A percentile compares a stretch with the other conserved stretches of the same genome.
Evolutionary conservation across 2,329 filamentous ascomycete genomes (phyloP).

Genomic region (Claviceps purpurea): DNA sequence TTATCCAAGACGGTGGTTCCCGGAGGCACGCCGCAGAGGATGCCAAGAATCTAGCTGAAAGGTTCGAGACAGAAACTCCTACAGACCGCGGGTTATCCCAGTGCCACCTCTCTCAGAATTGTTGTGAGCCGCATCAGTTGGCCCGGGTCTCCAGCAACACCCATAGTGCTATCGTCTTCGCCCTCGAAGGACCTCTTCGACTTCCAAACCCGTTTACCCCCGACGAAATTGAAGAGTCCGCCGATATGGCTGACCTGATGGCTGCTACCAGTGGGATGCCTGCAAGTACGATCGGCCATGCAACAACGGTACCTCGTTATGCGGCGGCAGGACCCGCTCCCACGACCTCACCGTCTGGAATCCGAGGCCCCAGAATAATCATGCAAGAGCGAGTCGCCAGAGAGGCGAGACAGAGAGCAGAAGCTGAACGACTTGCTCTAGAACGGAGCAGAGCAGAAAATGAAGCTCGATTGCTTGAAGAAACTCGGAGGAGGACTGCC

Average conservation of each 20-base stretch:
- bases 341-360: conserved; percentile 46
- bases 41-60: conserved; percentile 36
- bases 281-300: conserved; percentile 41
- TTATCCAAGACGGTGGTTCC: conserved; percentile 12
- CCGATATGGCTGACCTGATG: conserved; percentile 76
- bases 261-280: conserved; percentile 44
- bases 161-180: conserved; percentile 80
- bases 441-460: conserved; percentile 45
- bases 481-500: conserved; percentile 41
- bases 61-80: conserved; percentile 27
- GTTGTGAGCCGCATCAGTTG: conserved; percentile 30
- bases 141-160: conserved; percentile 68
- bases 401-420: conserved; percentile 56
- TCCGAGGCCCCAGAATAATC: conserved; percentile 77
- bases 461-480: conserved; percentile 40
- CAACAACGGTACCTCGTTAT: conserved; percentile 27
- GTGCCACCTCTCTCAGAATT: conserved; percentile 16
- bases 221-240: conserved; percentile 76
- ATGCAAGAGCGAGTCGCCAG: conserved; percentile 77
- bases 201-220: conserved; percentile 71
- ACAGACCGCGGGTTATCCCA: conserved; percentile 15
- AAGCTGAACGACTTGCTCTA: conserved; percentile 42
- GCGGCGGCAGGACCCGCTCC: conserved; percentile 36
- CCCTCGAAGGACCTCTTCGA: conserved; percentile 80
- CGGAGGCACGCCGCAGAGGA: conserved; percentile 19